Conservation (phyloP, 768 basidiomycete species). For the Boletus patriciae region DNA sequence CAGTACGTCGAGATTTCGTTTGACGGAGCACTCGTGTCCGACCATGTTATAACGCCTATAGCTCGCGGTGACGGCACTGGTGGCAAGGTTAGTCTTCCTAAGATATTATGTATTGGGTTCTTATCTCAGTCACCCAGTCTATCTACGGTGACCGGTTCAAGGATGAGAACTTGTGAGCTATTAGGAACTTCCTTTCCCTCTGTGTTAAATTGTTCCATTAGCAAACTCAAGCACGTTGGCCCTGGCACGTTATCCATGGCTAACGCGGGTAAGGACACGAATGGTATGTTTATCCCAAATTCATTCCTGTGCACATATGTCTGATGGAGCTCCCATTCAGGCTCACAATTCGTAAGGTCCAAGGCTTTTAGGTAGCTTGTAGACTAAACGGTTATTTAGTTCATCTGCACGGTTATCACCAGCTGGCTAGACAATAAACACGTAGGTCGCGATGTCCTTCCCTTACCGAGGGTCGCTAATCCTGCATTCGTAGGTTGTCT, state of each 20-base stretch:
- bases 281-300: slow-evolving; percentile 52
- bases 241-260: slow-evolving; percentile 93
- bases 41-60: slow-evolving; percentile 31
- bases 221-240: slow-evolving; percentile 93
- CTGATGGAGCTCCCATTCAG: slow-evolving; percentile 35
- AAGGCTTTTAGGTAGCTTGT: background rate
- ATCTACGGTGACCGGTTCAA: slow-evolving; percentile 90
- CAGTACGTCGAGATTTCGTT: slow-evolving; percentile 52
- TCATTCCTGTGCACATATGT: background rate
- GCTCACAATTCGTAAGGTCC: slow-evolving; percentile 82
- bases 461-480: background rate
- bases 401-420: slow-evolving; percentile 87
- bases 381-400: slow-evolving; percentile 46
- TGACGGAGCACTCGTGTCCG: slow-evolving; percentile 16
- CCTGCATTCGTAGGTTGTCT: slow-evolving; percentile 68
- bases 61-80: slow-evolving; percentile 87
- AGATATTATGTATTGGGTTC: background rate
- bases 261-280: slow-evolving; percentile 89
- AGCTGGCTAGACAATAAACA: slow-evolving; percentile 91
- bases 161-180: slow-evolving; percentile 91
- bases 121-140: slow-evolving; percentile 46
- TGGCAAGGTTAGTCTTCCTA: slow-evolving; percentile 61
- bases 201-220: slow-evolving; percentile 31
- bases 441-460: slow-evolving; percentile 41
- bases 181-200: background rate